Percentiles rank a stretch among this genome's conserved stretches.
phyloP scores from a whole-genome alignment of 768 basidiomycete genomes.

The Trametes gibbosa region DNA sequence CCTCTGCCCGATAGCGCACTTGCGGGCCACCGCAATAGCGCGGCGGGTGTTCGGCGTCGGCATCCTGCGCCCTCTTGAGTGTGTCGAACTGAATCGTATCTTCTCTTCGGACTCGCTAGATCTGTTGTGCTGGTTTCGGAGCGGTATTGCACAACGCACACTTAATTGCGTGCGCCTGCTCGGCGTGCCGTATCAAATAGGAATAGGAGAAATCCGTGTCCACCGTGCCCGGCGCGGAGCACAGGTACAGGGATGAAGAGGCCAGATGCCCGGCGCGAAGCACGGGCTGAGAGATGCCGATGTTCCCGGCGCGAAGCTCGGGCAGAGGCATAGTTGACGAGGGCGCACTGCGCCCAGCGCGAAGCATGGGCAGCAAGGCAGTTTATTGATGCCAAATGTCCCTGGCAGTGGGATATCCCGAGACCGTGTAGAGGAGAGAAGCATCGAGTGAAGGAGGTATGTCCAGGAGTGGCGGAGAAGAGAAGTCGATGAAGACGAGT shows the following conservation, averaged over 20 bases:
- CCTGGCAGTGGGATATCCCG: neutral
- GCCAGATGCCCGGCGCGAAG: too few species aligned
- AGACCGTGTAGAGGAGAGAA: too few species aligned
- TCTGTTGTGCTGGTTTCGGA: too few species aligned
- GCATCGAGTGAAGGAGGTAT: too few species aligned
- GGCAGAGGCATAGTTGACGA: neutral
- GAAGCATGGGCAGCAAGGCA: neutral
- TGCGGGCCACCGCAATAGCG: slow-evolving; percentile 3
- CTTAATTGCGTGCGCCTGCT: slow-evolving; percentile 3
- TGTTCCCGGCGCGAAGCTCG: too few species aligned
- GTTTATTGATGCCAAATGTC: neutral
- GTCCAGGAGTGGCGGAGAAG: neutral
- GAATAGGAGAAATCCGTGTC: neutral
- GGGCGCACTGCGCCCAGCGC: neutral
- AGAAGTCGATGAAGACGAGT: neutral
- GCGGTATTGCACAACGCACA: slow-evolving; percentile 1
- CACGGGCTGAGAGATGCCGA: too few species aligned
- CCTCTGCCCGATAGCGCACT: slow-evolving; percentile 14
- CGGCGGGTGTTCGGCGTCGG: slow-evolving; percentile 1
- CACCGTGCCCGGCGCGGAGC: too few species aligned
- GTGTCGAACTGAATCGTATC: neutral
- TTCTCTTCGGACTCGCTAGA: too few species aligned
- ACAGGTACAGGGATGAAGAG: too few species aligned
- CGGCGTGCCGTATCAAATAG: neutral
- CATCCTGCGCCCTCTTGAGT: slow-evolving; percentile 7